phyloP scores from a whole-genome alignment of 768 basidiomycete species.

The Boletellus ananiceps region DNA sequence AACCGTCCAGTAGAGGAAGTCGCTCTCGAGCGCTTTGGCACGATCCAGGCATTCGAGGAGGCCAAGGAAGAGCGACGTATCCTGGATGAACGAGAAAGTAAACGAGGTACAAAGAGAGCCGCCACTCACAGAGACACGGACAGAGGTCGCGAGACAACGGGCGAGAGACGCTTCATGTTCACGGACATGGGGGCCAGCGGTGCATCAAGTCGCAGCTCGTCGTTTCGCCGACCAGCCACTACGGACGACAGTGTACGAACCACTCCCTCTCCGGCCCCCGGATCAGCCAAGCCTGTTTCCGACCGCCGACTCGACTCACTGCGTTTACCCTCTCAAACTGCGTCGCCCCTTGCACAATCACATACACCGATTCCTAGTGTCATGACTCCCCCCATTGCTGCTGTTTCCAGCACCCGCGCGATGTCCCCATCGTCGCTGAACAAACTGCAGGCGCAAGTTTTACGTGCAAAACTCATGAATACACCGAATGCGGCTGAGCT shows the following conservation, averaged over 20 bases:
- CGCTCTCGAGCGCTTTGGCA: conserved; percentile 85
- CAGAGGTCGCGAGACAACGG: conserved; percentile 35
- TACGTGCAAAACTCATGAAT: conserved; percentile 86
- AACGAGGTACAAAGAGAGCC: conserved; percentile 38
- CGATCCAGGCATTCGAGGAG: conserved; percentile 80
- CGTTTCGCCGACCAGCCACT: conserved; percentile 81
- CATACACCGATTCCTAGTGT: conserved; percentile 89
- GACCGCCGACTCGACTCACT: conserved; percentile 59
- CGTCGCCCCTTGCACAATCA: conserved; percentile 55
- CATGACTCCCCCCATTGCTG: conserved; percentile 62
- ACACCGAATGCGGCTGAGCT: conserved; percentile 71
- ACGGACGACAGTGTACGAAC: conserved; percentile 48
- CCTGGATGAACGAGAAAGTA: conserved; percentile 75
- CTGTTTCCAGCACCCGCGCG: conserved; percentile 37
- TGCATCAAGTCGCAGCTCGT: conserved; percentile 73
- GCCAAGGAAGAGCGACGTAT: conserved; percentile 82
- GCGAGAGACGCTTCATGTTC: conserved; percentile 63
- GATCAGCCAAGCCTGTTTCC: conserved; percentile 28
- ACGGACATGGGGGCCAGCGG: conserved; percentile 59
- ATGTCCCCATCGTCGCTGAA: conserved; percentile 81
- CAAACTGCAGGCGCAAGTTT: conserved; percentile 86
- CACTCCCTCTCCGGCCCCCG: conserved; percentile 47
- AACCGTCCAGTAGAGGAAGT: conserved; percentile 66
- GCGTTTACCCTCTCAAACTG: conserved; percentile 54
- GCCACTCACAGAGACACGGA: conserved; percentile 36